Evolutionary conservation across 306 rosid species (phyloP), one percentile per base, ranked within the genome.

Genomic region (Pyrus pyrifolia): DNA sequence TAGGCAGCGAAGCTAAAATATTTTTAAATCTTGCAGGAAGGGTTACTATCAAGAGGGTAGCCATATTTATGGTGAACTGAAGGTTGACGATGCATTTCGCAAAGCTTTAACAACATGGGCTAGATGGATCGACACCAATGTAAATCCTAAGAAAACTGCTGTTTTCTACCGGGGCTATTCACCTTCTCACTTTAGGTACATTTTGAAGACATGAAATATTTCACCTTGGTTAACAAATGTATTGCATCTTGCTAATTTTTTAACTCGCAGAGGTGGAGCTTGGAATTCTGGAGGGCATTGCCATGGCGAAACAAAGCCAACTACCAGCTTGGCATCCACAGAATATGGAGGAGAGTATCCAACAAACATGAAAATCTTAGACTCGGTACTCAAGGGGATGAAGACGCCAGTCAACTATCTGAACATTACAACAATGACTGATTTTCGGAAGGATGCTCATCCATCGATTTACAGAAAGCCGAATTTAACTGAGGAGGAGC

Each of bases 401-500:
- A 79, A 52, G 73, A 65, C 67, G 23, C 77, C 77, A 46, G 46
- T 79, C 33, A 4, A 35, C 60, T 72, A 62, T 35, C 66, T 79
- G 73, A 79, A 79, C 67, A 79, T 64, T 66, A 71, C 82, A 27
- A 66, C 49, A 51, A 71, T 79, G 73, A 79, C 82, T 64, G 78
- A 79, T 64, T 72, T 79, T 9, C 33, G 78, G 8, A 72, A 71
- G 66, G 82, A 79, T 79, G 82, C 78, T 62, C 82, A 72, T 71
- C 82, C 82, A 22, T 79, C 82, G 2, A 40, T 79, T 52, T 79
- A 89, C 88, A 79, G 85, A 83, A 81, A 27, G 86, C 81, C 82
- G 31, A 81, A 87, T 40, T 66, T 85, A 76, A 79, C 86, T 5
- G 81, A n/a, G 66, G 88, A 45, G 64, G 89, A 89, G 72, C 45